A percentile compares a stretch with the other conserved stretches of the same genome.
phyloP scores from a whole-genome alignment of 2,329 filamentous ascomycete genomes.

The Aspergillus japonicus region DNA sequence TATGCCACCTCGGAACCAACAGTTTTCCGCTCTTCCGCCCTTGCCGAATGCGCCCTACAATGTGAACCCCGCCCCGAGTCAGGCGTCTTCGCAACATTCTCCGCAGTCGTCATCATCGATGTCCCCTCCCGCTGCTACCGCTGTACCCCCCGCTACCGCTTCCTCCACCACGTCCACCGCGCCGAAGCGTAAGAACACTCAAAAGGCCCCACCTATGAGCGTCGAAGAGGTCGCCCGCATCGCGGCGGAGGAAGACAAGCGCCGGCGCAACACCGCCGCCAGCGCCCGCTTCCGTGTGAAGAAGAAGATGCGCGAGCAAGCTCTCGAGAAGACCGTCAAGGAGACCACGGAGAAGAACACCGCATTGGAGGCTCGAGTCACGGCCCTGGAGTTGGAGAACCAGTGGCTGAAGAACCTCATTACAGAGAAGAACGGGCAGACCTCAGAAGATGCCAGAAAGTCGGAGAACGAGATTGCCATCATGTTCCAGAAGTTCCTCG shows the following conservation, averaged over 20 bases:
- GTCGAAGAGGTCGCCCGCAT: constrained; percentile 70
- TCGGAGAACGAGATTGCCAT: constrained; percentile 48
- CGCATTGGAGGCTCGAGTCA: constrained; percentile 70
- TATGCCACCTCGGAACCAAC: constrained; percentile 26
- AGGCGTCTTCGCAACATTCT: constrained; percentile 16
- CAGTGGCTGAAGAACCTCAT: constrained; percentile 78
- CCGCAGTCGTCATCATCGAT: constrained; percentile 17
- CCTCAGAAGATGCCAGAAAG: constrained; percentile 30
- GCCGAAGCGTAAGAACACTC: constrained; percentile 40
- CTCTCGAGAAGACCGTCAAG: constrained; percentile 75
- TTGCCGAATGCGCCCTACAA: constrained; percentile 19
- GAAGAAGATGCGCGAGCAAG: constrained; percentile 93
- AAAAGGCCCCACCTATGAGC: constrained; percentile 42
- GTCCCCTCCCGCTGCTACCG: constrained; percentile 17
- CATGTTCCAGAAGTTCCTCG: constrained; percentile 43
- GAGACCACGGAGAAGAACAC: constrained; percentile 79
- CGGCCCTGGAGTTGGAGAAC: constrained; percentile 76
- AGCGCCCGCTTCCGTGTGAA: constrained; percentile 90
- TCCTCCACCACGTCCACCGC: constrained; percentile 20
- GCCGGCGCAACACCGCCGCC: constrained; percentile 82
- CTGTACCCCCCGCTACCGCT: constrained; percentile 20
- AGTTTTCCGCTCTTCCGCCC: constrained; percentile 23
- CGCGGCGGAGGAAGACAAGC: constrained; percentile 88
- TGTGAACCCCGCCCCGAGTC: constrained; percentile 17
- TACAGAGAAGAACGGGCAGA: constrained; percentile 68